These are phyloP conservation scores for Alectoria sarmentosa DNA, from an alignment of 495 filamentous ascomycete genomes.

Conservation along the genomic window DNA sequence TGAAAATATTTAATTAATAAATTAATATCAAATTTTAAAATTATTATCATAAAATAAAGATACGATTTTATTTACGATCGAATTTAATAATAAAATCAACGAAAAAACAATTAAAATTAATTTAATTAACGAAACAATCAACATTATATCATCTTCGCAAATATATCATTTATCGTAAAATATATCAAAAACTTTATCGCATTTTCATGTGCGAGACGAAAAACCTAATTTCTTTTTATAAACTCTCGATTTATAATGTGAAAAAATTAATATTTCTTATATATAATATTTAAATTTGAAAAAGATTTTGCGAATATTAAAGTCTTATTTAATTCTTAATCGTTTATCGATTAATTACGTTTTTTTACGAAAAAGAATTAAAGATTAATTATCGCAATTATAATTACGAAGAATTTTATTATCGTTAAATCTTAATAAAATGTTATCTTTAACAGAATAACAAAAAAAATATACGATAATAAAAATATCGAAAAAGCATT, in stretches of 20 bases:
- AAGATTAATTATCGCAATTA: not conserved
- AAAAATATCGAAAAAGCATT: not conserved
- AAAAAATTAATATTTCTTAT: not conserved
- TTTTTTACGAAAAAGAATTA: not conserved
- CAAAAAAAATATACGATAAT: not conserved
- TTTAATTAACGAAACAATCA: not conserved
- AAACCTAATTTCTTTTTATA: not conserved
- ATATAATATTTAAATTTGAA: not conserved
- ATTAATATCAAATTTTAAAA: not conserved
- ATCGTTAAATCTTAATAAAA: not conserved
- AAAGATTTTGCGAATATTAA: not conserved
- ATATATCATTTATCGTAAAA: not conserved
- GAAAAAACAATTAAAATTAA: not conserved
- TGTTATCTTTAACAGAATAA: not conserved
- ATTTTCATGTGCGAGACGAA: not conserved
- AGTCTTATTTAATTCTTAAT: not conserved
- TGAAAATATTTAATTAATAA: not conserved
- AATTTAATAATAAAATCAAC: not conserved
- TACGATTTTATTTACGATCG: not conserved
- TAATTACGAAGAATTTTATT: not conserved
- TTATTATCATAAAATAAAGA: not conserved
- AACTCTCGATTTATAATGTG: not conserved
- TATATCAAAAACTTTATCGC: not conserved
- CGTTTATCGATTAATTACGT: not conserved
- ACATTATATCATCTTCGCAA: not conserved